Evolutionary conservation across 805 yeast genomes (phyloP), one percentile per base, ranked within the genome.

Genomic region (Ogataea paraovalis): DNA sequence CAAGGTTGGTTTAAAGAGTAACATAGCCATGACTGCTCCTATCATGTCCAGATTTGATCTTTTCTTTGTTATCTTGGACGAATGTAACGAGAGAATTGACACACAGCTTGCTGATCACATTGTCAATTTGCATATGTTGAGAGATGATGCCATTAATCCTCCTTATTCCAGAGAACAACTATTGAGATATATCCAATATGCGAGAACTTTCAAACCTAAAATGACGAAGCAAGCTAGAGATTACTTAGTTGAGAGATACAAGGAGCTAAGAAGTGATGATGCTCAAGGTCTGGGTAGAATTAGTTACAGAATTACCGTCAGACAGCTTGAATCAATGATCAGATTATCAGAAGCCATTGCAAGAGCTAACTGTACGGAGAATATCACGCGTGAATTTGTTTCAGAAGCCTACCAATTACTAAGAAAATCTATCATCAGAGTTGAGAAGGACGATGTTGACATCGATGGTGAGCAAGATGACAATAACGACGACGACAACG

Each of bases 11-110:
- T 74, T 94, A 50, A 75, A 96, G 53, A 82, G 95, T 42, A 94
- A 94, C 62, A 75, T 94, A 62, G 83, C 85, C 60, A 89, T 94
- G 97, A 87, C 96, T 14, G 98, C 97, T 1, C 99, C 99, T 1
- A 94, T 94, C 64, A 94, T 94, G 97, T 92, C 98, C 27, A 82
- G 99, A 69, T 94, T 94, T 66, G 99, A 94, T 69, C 70, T 94
- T 54, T 94, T 94, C 65, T 94, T 94, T 61, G 97, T 94, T 23
- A 85, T 94, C 45, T 73, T 94, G 54, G 99, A 92, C 68, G 98
- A 94, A 61, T 87, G 97, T 65, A 92, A 92, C 61, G 97, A 88
- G 61, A 78, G 83, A 56, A 78, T 90, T 39, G 99, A 94, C 65
- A 85, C 96, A 0, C 87, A 87, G 57, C 73, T 94, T 52, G 97